Base-by-base conservation (phyloP, 2,329 filamentous ascomycete species). In the Calonectria pauciramosa region DNA sequence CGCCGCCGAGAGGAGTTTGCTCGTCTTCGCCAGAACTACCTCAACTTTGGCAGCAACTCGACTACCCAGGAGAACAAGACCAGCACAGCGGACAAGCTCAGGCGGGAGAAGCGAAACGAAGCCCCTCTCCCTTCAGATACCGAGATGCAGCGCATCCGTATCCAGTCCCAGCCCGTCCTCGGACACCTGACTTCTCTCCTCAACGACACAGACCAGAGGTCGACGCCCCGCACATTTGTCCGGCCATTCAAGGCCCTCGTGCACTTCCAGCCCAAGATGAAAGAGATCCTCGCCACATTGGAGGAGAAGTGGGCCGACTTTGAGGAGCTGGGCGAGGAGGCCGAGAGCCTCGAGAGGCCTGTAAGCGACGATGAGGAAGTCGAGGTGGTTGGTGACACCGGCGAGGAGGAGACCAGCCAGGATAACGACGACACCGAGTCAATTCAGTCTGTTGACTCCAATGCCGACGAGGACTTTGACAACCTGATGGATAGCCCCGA, bases 221-320 rank as follows among this genome's bases (percentile, higher is more conserved):
- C 83, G 1, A 83, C 80, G 2, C 85, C 85, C 7, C 82, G 85
- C 7, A 87, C 85, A 2, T 87, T 87, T 20, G 78, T 86, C 76
- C 78, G 84, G 0, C 86, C 86, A 0, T 88, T 88, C 80, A 85
- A 85, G 78, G 66, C 83, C 7, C 75, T 88, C 4, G 80, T 87
- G 0, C 84, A 85, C 80, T 85, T 85, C 68, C 86, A 88, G 59
- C 84, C 85, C 8, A 84, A 85, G 79, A 86, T 87, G 84, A 82
- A 82, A 28, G 82, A 86, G 66, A 82, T 84, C 6, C 83, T 87
- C 1, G 76, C 80, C 3, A 83, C 81, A 0, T 80, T 88, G 10
- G 86, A 87, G 70, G 85, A 86, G 74, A 87, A 86, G 73, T 87
- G 85, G 85, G 84, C 79, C 1, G 84, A 86, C 52, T 81, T 82